Evolutionary conservation across 2,329 filamentous ascomycete species (phyloP).

Genomic region (Fusarium oligoseptatum): DNA sequence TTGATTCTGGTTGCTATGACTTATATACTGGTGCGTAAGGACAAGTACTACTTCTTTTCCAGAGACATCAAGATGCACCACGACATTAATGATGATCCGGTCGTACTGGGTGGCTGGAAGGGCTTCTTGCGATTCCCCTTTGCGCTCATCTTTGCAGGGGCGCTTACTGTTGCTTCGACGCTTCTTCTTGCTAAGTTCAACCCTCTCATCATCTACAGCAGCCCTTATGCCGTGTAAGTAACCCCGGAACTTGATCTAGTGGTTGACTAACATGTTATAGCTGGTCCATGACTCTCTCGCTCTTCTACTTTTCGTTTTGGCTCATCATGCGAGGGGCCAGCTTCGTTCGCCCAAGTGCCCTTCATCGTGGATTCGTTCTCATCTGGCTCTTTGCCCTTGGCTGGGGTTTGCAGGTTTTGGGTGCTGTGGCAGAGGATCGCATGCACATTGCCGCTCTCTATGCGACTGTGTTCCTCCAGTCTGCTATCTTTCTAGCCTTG

Average conservation of each 20-base stretch:
- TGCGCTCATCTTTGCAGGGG: constrained; percentile 76
- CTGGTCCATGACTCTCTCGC: constrained; percentile 87
- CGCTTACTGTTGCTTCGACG: constrained; percentile 77
- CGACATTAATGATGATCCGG: constrained; percentile 70
- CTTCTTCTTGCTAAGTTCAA: constrained; percentile 86
- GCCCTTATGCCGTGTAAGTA: constrained; percentile 79
- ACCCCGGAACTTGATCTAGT: rapidly evolving
- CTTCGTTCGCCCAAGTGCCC: constrained; percentile 84
- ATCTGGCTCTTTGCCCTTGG: constrained; percentile 86
- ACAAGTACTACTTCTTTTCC: constrained; percentile 92
- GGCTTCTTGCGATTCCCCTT: constrained; percentile 89
- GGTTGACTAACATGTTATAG: constrained; percentile 49
- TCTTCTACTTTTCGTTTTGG: constrained; percentile 88
- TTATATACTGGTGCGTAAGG: constrained; percentile 75
- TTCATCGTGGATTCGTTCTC: constrained; percentile 84
- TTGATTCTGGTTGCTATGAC: constrained; percentile 78
- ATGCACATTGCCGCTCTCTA: constrained; percentile 82
- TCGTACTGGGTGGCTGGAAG: constrained; percentile 80
- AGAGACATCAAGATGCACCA: constrained; percentile 67
- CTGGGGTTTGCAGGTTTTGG: constrained; percentile 79
- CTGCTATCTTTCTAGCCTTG: constrained; percentile 79
- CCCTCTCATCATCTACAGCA: constrained; percentile 91
- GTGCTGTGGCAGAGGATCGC: constrained; percentile 82
- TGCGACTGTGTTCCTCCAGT: constrained; percentile 83
- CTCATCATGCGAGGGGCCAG: constrained; percentile 83